Evolutionary conservation across 257 asterid genomes (phyloP), one percentile per base, ranked within the genome.

Genomic region (Nicotiana obtusifolia): DNA sequence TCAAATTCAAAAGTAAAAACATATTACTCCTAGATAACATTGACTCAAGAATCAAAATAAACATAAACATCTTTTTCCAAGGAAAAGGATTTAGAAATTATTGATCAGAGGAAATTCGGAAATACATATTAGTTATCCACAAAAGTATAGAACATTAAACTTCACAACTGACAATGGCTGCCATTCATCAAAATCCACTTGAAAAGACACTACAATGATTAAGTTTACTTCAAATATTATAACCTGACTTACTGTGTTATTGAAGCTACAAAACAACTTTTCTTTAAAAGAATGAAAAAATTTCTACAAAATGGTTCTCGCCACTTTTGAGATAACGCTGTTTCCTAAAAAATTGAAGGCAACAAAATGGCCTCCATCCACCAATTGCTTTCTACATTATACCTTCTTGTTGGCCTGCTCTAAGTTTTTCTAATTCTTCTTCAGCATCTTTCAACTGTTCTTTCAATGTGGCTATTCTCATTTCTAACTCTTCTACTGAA

Each of bases 391-490:
- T 24, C 41, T 75, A 75, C 62, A 49, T 24, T 75, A 75, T 75
- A 49, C 16, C 86, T 87, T 91, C 87, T 83, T 92, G 93, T 85
- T 95, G 88, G 31, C 97, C 95, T 90, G 92, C 94, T 22, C 82
- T 89, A 82, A 89, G 85, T 77, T 81, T 91, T 76, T 92, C 98
- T 11, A 91, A 87, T 77, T 91, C 95, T 49, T 86, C 88, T 89
- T 95, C 99, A 24, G 98, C 98, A 79, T 82, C 86, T 80, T 87
- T 81, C 84, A 95, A 86, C 84, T 90, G 92, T 75, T 92, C 91
- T 79, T 81, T 92, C 76, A 95, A 85, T 71, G 84, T 66, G 2
- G 92, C 83, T 37, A 95, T 84, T 85, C 97, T 90, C 89, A 53
- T 83, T 87, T 93, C 92, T 81, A 92, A 84, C 84, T 91, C 99